phyloP scores from a whole-genome alignment of 352 stramenopile species.

The Elongisporangium anandrum region DNA sequence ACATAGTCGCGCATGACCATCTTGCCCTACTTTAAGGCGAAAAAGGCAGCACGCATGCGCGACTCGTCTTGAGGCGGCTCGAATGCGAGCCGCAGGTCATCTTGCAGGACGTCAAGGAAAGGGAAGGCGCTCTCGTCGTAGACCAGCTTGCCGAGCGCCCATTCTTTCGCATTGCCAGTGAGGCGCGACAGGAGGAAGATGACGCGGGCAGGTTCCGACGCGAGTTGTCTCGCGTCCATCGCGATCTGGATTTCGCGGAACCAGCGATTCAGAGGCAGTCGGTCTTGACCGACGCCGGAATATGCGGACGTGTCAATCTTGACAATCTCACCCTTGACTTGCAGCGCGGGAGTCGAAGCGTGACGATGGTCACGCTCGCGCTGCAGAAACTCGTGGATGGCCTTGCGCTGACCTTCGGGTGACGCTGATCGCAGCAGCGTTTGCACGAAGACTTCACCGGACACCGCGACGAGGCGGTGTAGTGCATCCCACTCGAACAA shows the following conservation, averaged over 20 bases:
- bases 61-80: slow-evolving; percentile 18
- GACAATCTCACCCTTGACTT: slow-evolving; percentile 2
- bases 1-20: slow-evolving; percentile 13
- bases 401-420: no score
- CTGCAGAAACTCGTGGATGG: slow-evolving; percentile 10
- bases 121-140: slow-evolving; percentile 4
- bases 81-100: slow-evolving; percentile 10
- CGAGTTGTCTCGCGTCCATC: no score
- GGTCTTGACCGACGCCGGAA: no score
- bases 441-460: no score
- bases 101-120: slow-evolving; percentile 7
- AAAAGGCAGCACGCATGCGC: slow-evolving; percentile 5
- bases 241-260: no score
- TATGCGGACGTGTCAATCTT: slow-evolving; percentile 6
- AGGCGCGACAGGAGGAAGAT: slow-evolving; percentile 14
- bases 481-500: no score
- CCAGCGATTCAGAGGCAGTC: no score
- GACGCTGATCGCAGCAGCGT: no score
- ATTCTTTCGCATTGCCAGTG: slow-evolving; percentile 11
- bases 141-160: slow-evolving; percentile 10
- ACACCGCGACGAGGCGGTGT: no score
- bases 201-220: slow-evolving; percentile 1
- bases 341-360: slow-evolving; percentile 2
- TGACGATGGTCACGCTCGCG: slow-evolving; percentile 5
- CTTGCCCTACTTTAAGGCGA: slow-evolving; percentile 13